Percentiles rank a stretch among this genome's conserved stretches.
phyloP scores from a whole-genome alignment of 2,329 filamentous ascomycete species.

The Orbilia brochopaga region DNA sequence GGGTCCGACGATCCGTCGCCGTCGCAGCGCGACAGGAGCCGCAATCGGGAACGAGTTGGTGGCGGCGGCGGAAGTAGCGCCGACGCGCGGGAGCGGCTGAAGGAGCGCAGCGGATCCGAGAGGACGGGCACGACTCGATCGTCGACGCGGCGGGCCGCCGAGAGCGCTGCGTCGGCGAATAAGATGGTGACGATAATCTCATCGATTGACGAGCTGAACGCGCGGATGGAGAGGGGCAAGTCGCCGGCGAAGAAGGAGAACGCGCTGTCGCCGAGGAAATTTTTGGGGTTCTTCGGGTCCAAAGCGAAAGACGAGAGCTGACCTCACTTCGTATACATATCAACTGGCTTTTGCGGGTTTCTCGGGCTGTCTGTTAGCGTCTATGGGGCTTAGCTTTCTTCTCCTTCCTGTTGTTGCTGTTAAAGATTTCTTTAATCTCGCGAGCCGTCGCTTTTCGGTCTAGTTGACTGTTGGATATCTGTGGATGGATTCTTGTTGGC shows the following conservation, averaged over 20 bases:
- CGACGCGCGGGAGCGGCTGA: slow-evolving; percentile 13
- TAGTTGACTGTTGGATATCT: too few relatives aligned
- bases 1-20: slow-evolving; percentile 31
- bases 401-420: too few relatives aligned
- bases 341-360: too few relatives aligned
- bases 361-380: too few relatives aligned
- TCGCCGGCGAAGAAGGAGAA: slow-evolving; percentile 48
- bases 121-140: slow-evolving; percentile 6
- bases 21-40: slow-evolving; percentile 37
- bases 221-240: slow-evolving; percentile 47
- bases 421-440: too few relatives aligned
- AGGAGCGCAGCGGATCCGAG: slow-evolving; percentile 31
- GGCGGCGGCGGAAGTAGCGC: slow-evolving; percentile 9
- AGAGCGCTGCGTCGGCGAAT: slow-evolving; percentile 24
- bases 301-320: slow-evolving; percentile 38
- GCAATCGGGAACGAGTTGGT: slow-evolving; percentile 25
- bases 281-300: slow-evolving; percentile 43
- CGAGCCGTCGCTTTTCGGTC: too few relatives aligned
- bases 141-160: slow-evolving; percentile 29
- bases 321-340: background rate
- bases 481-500: too few relatives aligned
- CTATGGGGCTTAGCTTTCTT: too few relatives aligned
- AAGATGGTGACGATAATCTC: slow-evolving; percentile 46
- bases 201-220: slow-evolving; percentile 47
- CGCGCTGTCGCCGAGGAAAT: slow-evolving; percentile 46